Percentiles rank a stretch among this genome's conserved stretches.
These are phyloP conservation scores for Diplodia seriata DNA, from an alignment of 2,329 filamentous ascomycete genomes.

Conservation along the genomic window DNA sequence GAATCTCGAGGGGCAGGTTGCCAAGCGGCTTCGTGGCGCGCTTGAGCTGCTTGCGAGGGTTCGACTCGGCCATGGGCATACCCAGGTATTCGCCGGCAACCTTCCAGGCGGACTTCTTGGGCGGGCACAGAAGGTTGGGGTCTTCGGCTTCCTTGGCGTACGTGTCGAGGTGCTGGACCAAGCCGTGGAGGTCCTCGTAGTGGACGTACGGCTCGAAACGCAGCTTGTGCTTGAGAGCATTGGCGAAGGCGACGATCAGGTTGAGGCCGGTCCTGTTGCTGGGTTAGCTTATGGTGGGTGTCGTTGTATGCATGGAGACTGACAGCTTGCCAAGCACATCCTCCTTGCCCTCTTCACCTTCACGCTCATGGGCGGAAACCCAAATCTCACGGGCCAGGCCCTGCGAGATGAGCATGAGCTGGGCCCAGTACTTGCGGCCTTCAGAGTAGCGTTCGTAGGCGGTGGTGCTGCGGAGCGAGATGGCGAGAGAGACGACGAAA, in stretches of 20 bases:
- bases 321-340: conserved; percentile 73
- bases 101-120: conserved; percentile 62
- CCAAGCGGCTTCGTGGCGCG: conserved; percentile 74
- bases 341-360: conserved; percentile 65
- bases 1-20: conserved; percentile 82
- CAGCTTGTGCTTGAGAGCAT: conserved; percentile 80
- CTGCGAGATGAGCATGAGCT: conserved; percentile 62
- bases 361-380: conserved; percentile 73
- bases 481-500: conserved; percentile 81
- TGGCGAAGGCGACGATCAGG: conserved; percentile 77
- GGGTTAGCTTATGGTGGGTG: conserved; percentile 26
- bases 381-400: conserved; percentile 76
- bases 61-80: conserved; percentile 76
- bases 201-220: conserved; percentile 82
- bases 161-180: conserved; percentile 76
- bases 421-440: conserved; percentile 69
- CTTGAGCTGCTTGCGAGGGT: conserved; percentile 80
- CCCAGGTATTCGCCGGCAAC: conserved; percentile 74
- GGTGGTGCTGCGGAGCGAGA: conserved; percentile 78
- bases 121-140: conserved; percentile 46
- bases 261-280: conserved; percentile 69
- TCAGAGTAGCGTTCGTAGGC: conserved; percentile 74
- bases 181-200: conserved; percentile 74
- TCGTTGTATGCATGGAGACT: conserved; percentile 23
- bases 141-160: conserved; percentile 69